phyloP scores from a whole-genome alignment of 805 yeast genomes.

The Metschnikowia baotianmanensis region DNA sequence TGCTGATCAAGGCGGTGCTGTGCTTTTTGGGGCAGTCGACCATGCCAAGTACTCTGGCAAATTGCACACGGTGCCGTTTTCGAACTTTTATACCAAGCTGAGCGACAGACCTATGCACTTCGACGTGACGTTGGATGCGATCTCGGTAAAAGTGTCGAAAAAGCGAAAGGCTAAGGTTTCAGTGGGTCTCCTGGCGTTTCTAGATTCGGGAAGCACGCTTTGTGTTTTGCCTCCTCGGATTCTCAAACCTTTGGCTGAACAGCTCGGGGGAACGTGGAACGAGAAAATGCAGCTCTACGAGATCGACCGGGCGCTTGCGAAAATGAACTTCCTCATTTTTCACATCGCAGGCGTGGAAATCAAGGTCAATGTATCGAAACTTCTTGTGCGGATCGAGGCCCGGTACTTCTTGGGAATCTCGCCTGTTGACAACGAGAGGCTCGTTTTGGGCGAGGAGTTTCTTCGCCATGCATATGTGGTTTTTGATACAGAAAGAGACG shows the following conservation, averaged over 20 bases:
- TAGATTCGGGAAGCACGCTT: constrained; percentile 56
- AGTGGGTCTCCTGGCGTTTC: constrained; percentile 6
- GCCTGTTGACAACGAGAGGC: constrained; percentile 1
- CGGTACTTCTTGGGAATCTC: constrained; percentile 26
- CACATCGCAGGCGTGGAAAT: constrained; percentile 2
- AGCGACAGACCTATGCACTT: constrained; percentile 39
- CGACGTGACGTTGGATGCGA: constrained; percentile 44
- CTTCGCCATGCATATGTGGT: constrained; percentile 63
- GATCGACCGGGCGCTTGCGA: not conserved
- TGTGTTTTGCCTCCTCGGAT: constrained; percentile 43
- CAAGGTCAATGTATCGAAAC: not conserved
- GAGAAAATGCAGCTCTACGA: constrained; percentile 2
- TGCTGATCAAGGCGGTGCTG: constrained; percentile 26
- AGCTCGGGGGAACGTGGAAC: constrained; percentile 2
- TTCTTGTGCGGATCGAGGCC: not conserved
- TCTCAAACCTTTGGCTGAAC: constrained; percentile 17
- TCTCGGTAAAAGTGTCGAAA: not conserved
- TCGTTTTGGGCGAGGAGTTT: constrained; percentile 54
- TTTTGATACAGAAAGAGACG: constrained; percentile 57
- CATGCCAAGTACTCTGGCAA: constrained; percentile 32
- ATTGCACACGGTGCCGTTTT: constrained; percentile 37
- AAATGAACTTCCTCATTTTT: not conserved
- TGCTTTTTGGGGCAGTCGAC: constrained; percentile 44
- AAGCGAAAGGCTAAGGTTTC: not conserved
- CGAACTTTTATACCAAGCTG: constrained; percentile 30